A percentile compares a stretch with the other conserved stretches of the same genome.
phyloP scores from a whole-genome alignment of 2,329 filamentous ascomycete genomes.

The Zymoseptoria tritici region DNA sequence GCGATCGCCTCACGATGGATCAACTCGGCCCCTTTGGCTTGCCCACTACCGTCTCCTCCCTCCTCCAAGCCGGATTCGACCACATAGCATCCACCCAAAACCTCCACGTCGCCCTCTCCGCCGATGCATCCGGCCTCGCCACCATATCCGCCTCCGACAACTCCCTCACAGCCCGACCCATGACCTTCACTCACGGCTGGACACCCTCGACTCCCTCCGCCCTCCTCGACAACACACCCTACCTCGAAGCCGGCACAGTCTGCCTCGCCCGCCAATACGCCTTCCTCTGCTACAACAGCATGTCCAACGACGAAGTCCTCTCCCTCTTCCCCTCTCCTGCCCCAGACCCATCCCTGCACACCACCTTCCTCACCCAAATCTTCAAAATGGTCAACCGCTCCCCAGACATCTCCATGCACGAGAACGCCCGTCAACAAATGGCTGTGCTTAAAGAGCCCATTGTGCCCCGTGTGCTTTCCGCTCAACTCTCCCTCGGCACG shows the following conservation, averaged over 20 bases:
- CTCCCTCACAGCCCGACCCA: conserved; percentile 28
- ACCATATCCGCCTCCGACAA: conserved; percentile 37
- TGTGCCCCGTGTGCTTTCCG: conserved; percentile 68
- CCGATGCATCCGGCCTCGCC: conserved; percentile 42
- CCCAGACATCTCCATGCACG: conserved; percentile 67
- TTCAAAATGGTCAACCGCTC: conserved; percentile 63
- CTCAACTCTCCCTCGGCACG: conserved; percentile 72
- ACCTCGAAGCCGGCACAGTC: conserved; percentile 26
- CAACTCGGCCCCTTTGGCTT: conserved; percentile 56
- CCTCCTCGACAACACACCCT: conserved; percentile 19
- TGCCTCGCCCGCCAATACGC: conserved; percentile 30
- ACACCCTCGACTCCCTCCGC: neutral
- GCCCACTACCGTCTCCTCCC: conserved; percentile 57
- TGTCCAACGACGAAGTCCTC: conserved; percentile 44
- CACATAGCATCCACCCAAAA: conserved; percentile 56
- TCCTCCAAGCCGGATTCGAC: conserved; percentile 71
- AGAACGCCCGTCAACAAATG: conserved; percentile 51
- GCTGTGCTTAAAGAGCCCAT: conserved; percentile 64
- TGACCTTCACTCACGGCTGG: conserved; percentile 26
- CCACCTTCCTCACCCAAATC: conserved; percentile 57
- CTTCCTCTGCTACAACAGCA: conserved; percentile 34
- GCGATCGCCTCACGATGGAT: conserved; percentile 66
- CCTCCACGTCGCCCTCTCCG: conserved; percentile 40
- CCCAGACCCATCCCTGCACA: conserved; percentile 50
- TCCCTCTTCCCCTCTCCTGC: conserved; percentile 32